Evolutionary conservation across 805 yeast species (phyloP).

Genomic region (Scheffersomyces stipitis): DNA sequence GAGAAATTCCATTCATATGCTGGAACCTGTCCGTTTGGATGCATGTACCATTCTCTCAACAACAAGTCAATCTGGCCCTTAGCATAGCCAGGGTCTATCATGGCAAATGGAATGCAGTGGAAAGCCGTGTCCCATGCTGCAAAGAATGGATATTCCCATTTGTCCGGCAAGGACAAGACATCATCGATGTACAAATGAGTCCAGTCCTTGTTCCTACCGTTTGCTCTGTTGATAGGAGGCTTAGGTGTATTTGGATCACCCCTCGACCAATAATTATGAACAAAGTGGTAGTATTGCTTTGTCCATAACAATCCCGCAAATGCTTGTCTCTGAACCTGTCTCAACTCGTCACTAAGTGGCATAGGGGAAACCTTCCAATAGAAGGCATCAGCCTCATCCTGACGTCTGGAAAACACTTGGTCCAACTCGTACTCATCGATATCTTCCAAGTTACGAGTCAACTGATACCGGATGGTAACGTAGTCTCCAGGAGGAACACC

Average conservation of each 20-base stretch:
- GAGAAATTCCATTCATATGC: slow-evolving; percentile 96
- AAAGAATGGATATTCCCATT: slow-evolving; percentile 94
- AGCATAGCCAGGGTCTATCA: slow-evolving; percentile 91
- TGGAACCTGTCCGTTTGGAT: slow-evolving; percentile 96
- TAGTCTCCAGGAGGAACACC: slow-evolving; percentile 86
- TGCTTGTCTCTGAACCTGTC: slow-evolving; percentile 88
- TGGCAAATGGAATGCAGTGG: slow-evolving; percentile 89
- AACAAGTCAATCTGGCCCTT: slow-evolving; percentile 82
- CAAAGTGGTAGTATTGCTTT: slow-evolving; percentile 84
- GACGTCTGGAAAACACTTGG: slow-evolving; percentile 62
- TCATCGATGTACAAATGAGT: slow-evolving; percentile 85
- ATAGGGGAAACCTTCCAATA: slow-evolving; percentile 86
- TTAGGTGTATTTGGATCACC: slow-evolving; percentile 79
- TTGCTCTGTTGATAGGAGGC: slow-evolving; percentile 78
- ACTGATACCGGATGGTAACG: slow-evolving; percentile 78
- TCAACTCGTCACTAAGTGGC: slow-evolving; percentile 75
- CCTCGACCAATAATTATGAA: slow-evolving; percentile 80
- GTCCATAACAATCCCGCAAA: slow-evolving; percentile 94
- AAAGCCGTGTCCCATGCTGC: slow-evolving; percentile 98
- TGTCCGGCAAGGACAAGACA: slow-evolving; percentile 85
- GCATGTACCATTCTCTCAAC: slow-evolving; percentile 96
- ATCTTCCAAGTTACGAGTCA: slow-evolving; percentile 46
- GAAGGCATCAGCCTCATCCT: slow-evolving; percentile 88
- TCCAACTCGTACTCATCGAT: slow-evolving; percentile 78
- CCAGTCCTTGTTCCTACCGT: slow-evolving; percentile 90